A percentile compares a stretch with the other conserved stretches of the same genome.
These are phyloP conservation scores for Sporothrix dimorphospora DNA, from an alignment of 2,329 filamentous ascomycete genomes.

Conservation along the genomic window DNA sequence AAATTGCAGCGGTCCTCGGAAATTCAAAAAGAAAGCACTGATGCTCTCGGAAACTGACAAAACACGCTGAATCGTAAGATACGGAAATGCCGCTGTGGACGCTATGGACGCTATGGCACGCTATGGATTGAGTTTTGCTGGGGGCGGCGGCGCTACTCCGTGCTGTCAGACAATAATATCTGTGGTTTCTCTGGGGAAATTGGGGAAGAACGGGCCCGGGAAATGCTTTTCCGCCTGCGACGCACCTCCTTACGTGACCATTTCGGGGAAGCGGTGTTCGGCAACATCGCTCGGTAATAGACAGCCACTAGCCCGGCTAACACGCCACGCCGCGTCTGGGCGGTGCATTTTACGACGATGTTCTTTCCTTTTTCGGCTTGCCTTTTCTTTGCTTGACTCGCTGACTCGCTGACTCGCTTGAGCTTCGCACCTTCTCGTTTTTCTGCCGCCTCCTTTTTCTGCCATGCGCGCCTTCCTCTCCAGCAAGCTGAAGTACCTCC, in stretches of 20 bases:
- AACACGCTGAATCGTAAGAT: background rate
- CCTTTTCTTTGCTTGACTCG: background rate
- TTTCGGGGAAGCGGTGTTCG: constrained; percentile 17
- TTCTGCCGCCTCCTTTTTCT: background rate
- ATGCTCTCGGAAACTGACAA: background rate
- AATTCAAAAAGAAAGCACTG: background rate
- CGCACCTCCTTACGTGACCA: background rate
- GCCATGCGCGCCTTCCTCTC: background rate
- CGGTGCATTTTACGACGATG: background rate
- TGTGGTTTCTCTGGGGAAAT: constrained; percentile 11
- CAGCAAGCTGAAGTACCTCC: background rate
- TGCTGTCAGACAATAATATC: background rate
- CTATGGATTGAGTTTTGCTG: background rate
- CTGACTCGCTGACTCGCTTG: background rate
- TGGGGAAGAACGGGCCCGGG: background rate
- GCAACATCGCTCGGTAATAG: constrained; percentile 10
- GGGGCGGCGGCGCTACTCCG: background rate
- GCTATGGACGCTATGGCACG: background rate
- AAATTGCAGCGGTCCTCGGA: background rate
- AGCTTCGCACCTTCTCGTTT: background rate
- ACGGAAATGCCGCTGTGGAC: background rate
- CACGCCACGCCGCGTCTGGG: background rate
- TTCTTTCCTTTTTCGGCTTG: background rate
- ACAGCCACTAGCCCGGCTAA: constrained; percentile 9
- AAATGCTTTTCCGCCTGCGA: constrained; percentile 14